Conservation (phyloP, 2,329 filamentous ascomycete species). For the Tolypocladium tropicale region DNA sequence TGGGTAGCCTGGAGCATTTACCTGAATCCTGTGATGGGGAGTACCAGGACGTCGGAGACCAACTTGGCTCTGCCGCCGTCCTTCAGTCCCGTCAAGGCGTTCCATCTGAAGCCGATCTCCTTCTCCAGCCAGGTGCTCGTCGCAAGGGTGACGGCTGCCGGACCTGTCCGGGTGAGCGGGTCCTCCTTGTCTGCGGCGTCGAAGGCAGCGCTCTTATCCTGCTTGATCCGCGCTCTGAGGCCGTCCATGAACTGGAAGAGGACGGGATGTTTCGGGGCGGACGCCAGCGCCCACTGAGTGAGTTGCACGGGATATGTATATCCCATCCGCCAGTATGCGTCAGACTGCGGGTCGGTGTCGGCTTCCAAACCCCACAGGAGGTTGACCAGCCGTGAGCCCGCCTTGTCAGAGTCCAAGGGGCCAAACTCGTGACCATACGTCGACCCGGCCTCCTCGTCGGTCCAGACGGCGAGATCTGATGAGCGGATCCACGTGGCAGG, state of each 20-base stretch:
- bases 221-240: conserved; percentile 5
- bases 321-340: conserved; percentile 15
- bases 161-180: conserved; percentile 12
- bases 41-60: conserved; percentile 10
- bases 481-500: conserved; percentile 10
- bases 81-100: conserved; percentile 10
- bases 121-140: conserved; percentile 10
- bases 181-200: conserved; percentile 3
- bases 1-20: conserved; percentile 4
- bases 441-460: conserved; percentile 7
- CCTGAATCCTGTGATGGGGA: conserved; percentile 14
- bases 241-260: conserved; percentile 11
- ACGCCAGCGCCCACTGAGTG: conserved; percentile 15
- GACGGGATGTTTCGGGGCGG: conserved; percentile 10
- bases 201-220: background rate
- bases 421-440: conserved; percentile 3
- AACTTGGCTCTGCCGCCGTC: conserved; percentile 12
- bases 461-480: conserved; percentile 10
- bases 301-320: conserved; percentile 14
- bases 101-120: conserved; percentile 11
- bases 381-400: conserved; percentile 7
- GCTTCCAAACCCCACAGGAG: conserved; percentile 14
- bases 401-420: background rate
- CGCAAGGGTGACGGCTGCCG: conserved; percentile 12
- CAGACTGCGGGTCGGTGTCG: conserved; percentile 10